These are phyloP conservation scores for Leishmania gerbilli DNA, from an alignment of 208 protist species.

Conservation along the genomic window DNA sequence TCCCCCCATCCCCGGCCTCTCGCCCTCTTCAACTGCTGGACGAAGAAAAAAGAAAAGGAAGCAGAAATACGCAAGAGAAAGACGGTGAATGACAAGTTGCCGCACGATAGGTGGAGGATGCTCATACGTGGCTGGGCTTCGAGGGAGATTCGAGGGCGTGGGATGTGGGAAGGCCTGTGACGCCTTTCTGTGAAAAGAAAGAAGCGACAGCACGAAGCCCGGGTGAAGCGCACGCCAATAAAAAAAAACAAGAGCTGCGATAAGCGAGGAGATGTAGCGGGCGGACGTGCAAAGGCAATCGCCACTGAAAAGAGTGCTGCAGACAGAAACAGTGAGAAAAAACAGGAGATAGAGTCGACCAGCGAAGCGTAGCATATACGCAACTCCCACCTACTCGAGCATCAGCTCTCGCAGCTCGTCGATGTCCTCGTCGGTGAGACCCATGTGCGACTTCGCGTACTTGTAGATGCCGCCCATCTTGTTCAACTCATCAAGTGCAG, in stretches of 20 bases:
- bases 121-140: not conserved
- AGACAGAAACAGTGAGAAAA: not conserved
- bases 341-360: not conserved
- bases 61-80: not conserved
- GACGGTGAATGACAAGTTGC: not conserved
- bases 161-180: not conserved
- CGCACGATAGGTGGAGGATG: not conserved
- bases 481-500: slow-evolving; percentile 17
- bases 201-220: not conserved
- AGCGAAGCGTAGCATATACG: not conserved
- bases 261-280: not conserved
- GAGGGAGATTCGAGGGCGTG: not conserved
- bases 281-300: not conserved
- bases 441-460: slow-evolving; percentile 37
- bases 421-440: slow-evolving; percentile 40
- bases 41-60: not conserved
- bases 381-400: slow-evolving; percentile 27
- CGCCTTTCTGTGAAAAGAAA: not conserved
- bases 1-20: not conserved
- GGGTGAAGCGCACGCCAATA: not conserved
- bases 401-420: slow-evolving; percentile 33
- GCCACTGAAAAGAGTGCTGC: not conserved
- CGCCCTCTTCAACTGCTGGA: too few species aligned
- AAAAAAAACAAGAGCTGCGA: not conserved
- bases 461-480: slow-evolving; percentile 29